A percentile compares a stretch with the other conserved stretches of the same genome.
Evolutionary conservation across 768 basidiomycete genomes (phyloP).

Genomic region (Fomitopsis pulvina): DNA sequence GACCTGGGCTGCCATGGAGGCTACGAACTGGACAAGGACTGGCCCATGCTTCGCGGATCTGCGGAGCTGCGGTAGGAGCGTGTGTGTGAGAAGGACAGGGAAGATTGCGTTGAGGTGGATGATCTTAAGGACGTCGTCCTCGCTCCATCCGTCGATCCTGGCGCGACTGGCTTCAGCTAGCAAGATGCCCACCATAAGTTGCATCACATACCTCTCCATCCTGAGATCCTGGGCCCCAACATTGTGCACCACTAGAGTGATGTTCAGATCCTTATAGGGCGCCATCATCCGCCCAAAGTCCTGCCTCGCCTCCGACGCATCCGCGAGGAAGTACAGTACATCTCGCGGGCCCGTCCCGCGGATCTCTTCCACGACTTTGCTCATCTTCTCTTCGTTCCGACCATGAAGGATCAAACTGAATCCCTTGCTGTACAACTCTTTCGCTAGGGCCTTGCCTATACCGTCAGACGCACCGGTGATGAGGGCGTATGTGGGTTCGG

Average conservation of each 20-base stretch:
- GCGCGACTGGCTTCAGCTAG: not conserved
- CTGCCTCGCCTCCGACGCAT: conserved; percentile 11
- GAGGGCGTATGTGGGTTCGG: conserved; percentile 18
- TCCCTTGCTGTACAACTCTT: conserved; percentile 20
- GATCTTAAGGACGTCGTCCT: not conserved
- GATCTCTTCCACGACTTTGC: conserved; percentile 17
- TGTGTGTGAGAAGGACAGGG: conserved; percentile 5
- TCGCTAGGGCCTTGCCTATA: conserved; percentile 21
- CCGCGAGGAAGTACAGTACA: conserved; percentile 21
- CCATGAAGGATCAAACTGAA: conserved; percentile 26
- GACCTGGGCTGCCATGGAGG: no score
- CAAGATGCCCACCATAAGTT: not conserved
- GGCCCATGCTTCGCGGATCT: conserved; percentile 16
- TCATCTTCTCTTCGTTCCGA: conserved; percentile 20
- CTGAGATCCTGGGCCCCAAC: conserved; percentile 13
- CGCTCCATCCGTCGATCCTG: conserved; percentile 1
- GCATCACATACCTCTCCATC: conserved; percentile 11
- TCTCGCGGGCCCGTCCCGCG: conserved; percentile 6
- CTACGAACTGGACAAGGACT: no score
- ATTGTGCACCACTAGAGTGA: conserved; percentile 23
- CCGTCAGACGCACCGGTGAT: conserved; percentile 24
- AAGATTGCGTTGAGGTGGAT: not conserved
- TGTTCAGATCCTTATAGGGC: conserved; percentile 19
- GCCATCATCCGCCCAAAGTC: conserved; percentile 16
- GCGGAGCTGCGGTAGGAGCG: conserved; percentile 22